These are phyloP conservation scores for Chalciporus piperatoides DNA, from an alignment of 1,284 basidiomycete species.

Conservation along the genomic window DNA sequence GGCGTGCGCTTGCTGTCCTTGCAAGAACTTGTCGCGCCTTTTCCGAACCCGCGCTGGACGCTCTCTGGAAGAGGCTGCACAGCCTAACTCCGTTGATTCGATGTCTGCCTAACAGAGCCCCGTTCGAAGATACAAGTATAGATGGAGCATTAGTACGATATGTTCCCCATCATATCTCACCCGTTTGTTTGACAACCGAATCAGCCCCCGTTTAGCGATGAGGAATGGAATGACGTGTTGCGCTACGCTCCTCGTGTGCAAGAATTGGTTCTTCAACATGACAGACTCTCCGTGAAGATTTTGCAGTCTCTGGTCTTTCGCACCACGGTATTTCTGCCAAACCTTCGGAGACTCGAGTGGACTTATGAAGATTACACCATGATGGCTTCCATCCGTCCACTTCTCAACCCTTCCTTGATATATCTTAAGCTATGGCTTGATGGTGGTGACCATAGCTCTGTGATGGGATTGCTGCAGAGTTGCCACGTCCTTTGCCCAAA, in stretches of 20 bases:
- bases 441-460: neutral
- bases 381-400: neutral
- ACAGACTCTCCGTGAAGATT: neutral
- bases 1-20: constrained; percentile 14
- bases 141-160: neutral
- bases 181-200: neutral
- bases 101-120: constrained; percentile 2
- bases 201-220: constrained; percentile 2
- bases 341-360: constrained; percentile 14
- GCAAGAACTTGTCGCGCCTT: constrained; percentile 23
- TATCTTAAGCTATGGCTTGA: neutral
- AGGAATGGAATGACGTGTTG: constrained; percentile 7
- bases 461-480: constrained; percentile 6
- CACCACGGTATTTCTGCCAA: constrained; percentile 14
- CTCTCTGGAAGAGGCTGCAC: constrained; percentile 16
- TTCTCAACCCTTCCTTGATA: constrained; percentile 17
- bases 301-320: constrained; percentile 8
- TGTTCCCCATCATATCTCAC: neutral
- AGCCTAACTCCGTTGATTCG: constrained; percentile 11
- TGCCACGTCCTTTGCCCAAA: constrained; percentile 13
- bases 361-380: neutral
- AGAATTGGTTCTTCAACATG: neutral
- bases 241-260: constrained; percentile 11
- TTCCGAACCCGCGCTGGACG: constrained; percentile 20
- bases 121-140: neutral